These are phyloP conservation scores for Nitzschia palea DNA, from an alignment of 108 stramenopile genomes.

Conservation along the genomic window DNA sequence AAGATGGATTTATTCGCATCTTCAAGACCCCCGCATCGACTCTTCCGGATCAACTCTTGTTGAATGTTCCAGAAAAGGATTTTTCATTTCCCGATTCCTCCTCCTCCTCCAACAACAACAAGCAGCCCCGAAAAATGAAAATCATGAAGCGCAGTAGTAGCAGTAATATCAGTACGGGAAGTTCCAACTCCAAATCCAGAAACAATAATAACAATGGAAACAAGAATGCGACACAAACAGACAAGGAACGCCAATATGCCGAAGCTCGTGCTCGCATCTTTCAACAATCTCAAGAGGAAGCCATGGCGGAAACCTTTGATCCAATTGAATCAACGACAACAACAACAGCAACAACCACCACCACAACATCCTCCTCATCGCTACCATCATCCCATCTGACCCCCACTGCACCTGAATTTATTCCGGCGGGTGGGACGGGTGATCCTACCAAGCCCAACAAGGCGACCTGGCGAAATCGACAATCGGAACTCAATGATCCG, in stretches of 20 bases:
- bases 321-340: background rate
- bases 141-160: constrained; percentile 48
- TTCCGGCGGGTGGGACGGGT: background rate
- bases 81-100: background rate
- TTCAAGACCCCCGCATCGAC: constrained; percentile 27
- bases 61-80: constrained; percentile 23
- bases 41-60: constrained; percentile 29
- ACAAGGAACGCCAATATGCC: constrained; percentile 89
- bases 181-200: constrained; percentile 11
- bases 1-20: constrained; percentile 37
- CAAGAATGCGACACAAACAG: constrained; percentile 53
- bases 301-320: background rate
- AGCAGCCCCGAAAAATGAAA: constrained; percentile 47
- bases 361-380: background rate
- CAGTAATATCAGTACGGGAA: constrained; percentile 23
- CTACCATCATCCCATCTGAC: constrained; percentile 1
- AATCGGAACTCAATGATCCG: constrained; percentile 82
- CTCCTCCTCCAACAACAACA: background rate
- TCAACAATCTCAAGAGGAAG: constrained; percentile 29
- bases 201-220: background rate
- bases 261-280: constrained; percentile 92
- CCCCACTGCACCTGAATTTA: background rate
- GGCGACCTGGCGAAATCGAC: constrained; percentile 80
- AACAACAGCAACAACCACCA: constrained; percentile 8
- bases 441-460: constrained; percentile 36